phyloP scores from a whole-genome alignment of 768 basidiomycete genomes.

The Obba rivulosa region DNA sequence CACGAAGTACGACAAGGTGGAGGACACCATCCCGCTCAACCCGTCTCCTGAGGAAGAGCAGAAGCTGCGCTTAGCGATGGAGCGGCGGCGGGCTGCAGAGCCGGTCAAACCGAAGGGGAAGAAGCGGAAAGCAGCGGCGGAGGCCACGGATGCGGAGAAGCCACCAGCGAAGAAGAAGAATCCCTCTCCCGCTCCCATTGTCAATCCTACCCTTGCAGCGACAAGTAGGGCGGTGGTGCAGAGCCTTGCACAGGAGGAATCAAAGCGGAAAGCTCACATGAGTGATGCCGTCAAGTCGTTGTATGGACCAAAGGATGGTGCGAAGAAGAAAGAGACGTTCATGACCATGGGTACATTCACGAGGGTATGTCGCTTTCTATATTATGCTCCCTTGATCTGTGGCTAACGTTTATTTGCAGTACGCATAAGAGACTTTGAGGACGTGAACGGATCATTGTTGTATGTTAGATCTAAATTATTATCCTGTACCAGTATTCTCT shows the following conservation, averaged over 20 bases:
- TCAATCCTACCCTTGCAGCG: conserved; percentile 49
- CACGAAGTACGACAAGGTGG: conserved; percentile 52
- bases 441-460: neutral
- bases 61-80: conserved; percentile 51
- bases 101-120: conserved; percentile 51
- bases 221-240: conserved; percentile 63
- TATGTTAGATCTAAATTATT: conserved; percentile 10
- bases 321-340: conserved; percentile 74
- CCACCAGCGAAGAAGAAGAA: conserved; percentile 39
- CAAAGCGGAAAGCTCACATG: conserved; percentile 79
- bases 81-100: conserved; percentile 49
- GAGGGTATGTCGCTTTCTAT: conserved; percentile 51
- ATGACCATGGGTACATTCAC: conserved; percentile 93
- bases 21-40: conserved; percentile 63
- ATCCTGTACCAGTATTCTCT: neutral
- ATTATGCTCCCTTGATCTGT: neutral
- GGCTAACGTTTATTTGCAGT: conserved; percentile 7
- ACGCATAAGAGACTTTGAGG: conserved; percentile 8
- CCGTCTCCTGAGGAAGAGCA: conserved; percentile 63
- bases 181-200: conserved; percentile 33
- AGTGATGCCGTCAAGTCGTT: conserved; percentile 81
- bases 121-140: conserved; percentile 49
- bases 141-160: conserved; percentile 30
- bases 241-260: conserved; percentile 76
- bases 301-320: conserved; percentile 55